A percentile compares a stretch with the other conserved stretches of the same genome.
phyloP scores from a whole-genome alignment of 2,329 filamentous ascomycete species.

The Aspergillus luchuensis region DNA sequence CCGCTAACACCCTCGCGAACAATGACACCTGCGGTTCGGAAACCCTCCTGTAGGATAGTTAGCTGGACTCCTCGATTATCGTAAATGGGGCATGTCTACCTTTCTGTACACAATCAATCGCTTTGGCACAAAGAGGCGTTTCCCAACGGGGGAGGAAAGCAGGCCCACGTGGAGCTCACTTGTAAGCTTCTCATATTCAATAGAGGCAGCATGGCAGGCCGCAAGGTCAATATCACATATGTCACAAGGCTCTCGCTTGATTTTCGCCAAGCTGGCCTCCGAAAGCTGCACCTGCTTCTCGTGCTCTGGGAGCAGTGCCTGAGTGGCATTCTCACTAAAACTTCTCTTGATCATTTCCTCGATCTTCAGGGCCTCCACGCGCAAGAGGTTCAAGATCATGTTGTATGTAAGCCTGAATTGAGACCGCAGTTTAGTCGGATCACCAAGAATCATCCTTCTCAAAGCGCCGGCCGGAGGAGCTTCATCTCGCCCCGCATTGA shows the following conservation, averaged over 20 bases:
- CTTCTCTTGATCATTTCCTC: conserved; percentile 99
- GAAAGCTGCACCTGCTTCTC: conserved; percentile 92
- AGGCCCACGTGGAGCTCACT: conserved; percentile 76
- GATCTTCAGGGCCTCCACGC: conserved; percentile 95
- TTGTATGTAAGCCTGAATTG: conserved; percentile 98
- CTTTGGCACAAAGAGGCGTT: conserved; percentile 73
- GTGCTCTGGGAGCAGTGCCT: conserved; percentile 89
- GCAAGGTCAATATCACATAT: conserved; percentile 81
- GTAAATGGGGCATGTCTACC: conserved; percentile 33
- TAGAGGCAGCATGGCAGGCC: conserved; percentile 75
- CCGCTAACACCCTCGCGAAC: conserved; percentile 72
- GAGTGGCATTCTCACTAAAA: conserved; percentile 97
- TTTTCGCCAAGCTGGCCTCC: conserved; percentile 85
- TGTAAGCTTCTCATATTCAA: conserved; percentile 79
- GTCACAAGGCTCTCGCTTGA: conserved; percentile 80
- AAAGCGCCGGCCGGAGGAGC: conserved; percentile 82
- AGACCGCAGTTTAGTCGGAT: conserved; percentile 90
- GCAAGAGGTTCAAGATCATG: conserved; percentile 95
- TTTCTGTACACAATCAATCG: conserved; percentile 80
- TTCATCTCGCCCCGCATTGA: conserved; percentile 77
- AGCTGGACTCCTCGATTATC: conserved; percentile 18
- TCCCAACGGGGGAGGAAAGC: conserved; percentile 77
- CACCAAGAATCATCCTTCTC: conserved; percentile 91
- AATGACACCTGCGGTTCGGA: conserved; percentile 79
- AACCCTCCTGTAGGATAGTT: conserved; percentile 62